Evolutionary conservation across 768 basidiomycete genomes (phyloP).

Genomic region (Arthromyces matolae): DNA sequence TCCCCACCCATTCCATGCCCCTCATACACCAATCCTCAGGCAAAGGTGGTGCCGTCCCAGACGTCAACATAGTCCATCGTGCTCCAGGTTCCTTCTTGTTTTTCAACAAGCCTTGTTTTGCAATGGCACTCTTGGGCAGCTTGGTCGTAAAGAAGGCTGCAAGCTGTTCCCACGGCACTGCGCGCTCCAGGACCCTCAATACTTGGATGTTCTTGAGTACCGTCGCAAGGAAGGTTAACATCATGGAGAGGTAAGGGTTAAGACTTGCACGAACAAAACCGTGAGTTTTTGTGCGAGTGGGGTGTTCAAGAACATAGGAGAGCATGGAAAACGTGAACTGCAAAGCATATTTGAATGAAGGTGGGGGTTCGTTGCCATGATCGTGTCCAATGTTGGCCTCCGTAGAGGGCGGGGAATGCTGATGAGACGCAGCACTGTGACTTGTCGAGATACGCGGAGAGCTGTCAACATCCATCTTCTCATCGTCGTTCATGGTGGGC

Average conservation of each 20-base stretch:
- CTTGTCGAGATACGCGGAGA: conserved; percentile 23
- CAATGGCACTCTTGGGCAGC: conserved; percentile 53
- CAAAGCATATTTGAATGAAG: conserved; percentile 68
- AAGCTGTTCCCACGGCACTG: conserved; percentile 82
- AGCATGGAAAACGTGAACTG: conserved; percentile 80
- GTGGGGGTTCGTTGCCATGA: conserved; percentile 44
- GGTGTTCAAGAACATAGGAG: conserved; percentile 61
- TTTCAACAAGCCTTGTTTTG: conserved; percentile 30
- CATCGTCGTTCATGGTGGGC: conserved; percentile 37
- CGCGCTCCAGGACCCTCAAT: conserved; percentile 62
- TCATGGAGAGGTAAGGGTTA: conserved; percentile 83
- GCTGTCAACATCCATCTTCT: conserved; percentile 61
- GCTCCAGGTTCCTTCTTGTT: conserved; percentile 30
- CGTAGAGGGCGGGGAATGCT: conserved; percentile 30
- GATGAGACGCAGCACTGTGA: conserved; percentile 6
- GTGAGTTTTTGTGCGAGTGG: conserved; percentile 54
- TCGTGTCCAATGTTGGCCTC: conserved; percentile 27
- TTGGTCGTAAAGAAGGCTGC: conserved; percentile 57
- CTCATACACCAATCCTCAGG: conserved; percentile 95
- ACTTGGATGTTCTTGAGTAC: conserved; percentile 62
- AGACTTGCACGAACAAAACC: conserved; percentile 49
- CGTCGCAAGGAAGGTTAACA: conserved; percentile 87
- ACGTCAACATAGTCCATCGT: conserved; percentile 66
- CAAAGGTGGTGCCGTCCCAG: conserved; percentile 65
- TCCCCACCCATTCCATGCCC: conserved; percentile 95